Percentiles rank a stretch among this genome's conserved stretches.
Evolutionary conservation across 805 yeast genomes (phyloP).

Genomic region (Kodamaea leandrae): DNA sequence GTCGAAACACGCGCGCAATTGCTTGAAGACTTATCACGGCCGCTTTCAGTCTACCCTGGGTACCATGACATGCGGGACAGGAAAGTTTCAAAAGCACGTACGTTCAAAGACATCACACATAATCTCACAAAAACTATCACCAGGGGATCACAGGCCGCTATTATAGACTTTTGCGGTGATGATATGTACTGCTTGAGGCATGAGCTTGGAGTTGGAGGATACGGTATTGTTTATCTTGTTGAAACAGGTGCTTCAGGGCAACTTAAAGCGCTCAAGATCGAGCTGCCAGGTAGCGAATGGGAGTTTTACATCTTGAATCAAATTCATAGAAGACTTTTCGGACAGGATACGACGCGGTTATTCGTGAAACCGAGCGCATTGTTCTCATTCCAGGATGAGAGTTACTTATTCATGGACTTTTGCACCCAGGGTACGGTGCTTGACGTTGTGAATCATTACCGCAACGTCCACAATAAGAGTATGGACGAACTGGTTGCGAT

Average conservation of each 20-base stretch:
- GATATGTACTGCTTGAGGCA: constrained; percentile 48
- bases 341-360: constrained; percentile 7
- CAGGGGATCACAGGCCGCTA: constrained; percentile 37
- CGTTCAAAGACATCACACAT: constrained; percentile 35
- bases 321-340: constrained; percentile 42
- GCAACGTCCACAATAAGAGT: constrained; percentile 16
- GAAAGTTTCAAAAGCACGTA: constrained; percentile 20
- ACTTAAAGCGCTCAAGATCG: constrained; percentile 68
- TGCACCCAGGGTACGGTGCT: constrained; percentile 68
- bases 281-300: constrained; percentile 71
- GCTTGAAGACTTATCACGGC: constrained; percentile 35
- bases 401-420: constrained; percentile 64
- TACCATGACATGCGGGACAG: constrained; percentile 29
- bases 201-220: constrained; percentile 78
- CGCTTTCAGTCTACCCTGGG: constrained; percentile 31
- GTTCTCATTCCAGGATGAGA: constrained; percentile 61
- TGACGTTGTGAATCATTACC: constrained; percentile 58
- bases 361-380: constrained; percentile 52
- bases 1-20: constrained; percentile 36
- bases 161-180: constrained; percentile 44
- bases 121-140: constrained; percentile 32
- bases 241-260: constrained; percentile 52
- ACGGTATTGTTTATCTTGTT: constrained; percentile 70
- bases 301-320: constrained; percentile 72
- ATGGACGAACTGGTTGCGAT: constrained; percentile 64